Conservation (phyloP, 2,329 filamentous ascomycete species). For the Ophiobolus disseminans region DNA sequence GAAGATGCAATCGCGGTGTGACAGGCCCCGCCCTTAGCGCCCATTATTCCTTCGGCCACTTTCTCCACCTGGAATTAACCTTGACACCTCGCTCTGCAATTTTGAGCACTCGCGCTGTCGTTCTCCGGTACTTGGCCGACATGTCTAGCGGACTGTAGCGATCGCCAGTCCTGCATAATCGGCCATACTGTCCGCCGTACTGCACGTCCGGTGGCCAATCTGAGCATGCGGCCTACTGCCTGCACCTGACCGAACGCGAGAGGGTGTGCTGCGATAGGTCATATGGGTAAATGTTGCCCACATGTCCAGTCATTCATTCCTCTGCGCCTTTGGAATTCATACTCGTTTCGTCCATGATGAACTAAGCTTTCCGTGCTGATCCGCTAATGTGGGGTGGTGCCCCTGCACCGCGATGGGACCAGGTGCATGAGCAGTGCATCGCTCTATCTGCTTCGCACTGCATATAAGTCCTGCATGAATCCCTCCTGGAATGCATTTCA, state of each 20-base stretch:
- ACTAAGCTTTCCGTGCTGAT: slow-evolving; percentile 47
- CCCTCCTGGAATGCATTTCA: slow-evolving; percentile 25
- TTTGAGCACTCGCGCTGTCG: slow-evolving; percentile 22
- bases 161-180: slow-evolving; percentile 46
- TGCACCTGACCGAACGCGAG: slow-evolving; percentile 38
- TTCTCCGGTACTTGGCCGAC: slow-evolving; percentile 20
- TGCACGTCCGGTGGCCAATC: slow-evolving; percentile 36
- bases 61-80: slow-evolving; percentile 14
- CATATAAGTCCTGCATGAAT: slow-evolving; percentile 41
- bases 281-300: slow-evolving; percentile 36
- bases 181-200: slow-evolving; percentile 29
- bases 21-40: slow-evolving; percentile 28
- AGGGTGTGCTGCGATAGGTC: slow-evolving; percentile 30
- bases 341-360: slow-evolving; percentile 36
- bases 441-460: slow-evolving; percentile 20
- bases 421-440: slow-evolving; percentile 26
- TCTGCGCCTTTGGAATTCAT: slow-evolving; percentile 39
- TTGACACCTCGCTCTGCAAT: slow-evolving; percentile 12
- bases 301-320: slow-evolving; percentile 41
- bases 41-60: slow-evolving; percentile 17
- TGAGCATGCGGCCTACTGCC: slow-evolving; percentile 32
- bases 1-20: slow-evolving; percentile 19
- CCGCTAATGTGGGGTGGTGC: slow-evolving; percentile 44
- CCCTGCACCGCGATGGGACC: slow-evolving; percentile 32
- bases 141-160: slow-evolving; percentile 22